Percentiles rank a stretch among this genome's conserved stretches.
These are phyloP conservation scores for Paraurostyla sp. DNA, from an alignment of 73 alveolate genomes.

Conservation along the genomic window DNA sequence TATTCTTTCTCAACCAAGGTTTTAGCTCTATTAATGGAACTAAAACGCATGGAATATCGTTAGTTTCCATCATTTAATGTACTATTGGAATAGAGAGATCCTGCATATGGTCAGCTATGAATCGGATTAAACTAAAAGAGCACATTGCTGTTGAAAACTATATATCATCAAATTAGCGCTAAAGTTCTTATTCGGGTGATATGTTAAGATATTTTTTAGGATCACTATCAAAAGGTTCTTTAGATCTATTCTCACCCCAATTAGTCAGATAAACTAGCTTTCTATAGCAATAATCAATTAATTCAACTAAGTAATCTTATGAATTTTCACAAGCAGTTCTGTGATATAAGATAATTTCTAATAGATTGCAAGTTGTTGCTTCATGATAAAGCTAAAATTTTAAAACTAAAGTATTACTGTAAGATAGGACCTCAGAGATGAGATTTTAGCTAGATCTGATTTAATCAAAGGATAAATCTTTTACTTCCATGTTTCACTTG, in stretches of 20 bases:
- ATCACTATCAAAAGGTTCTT: constrained; percentile 33
- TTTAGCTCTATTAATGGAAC: constrained; percentile 99
- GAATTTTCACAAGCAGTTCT: constrained; percentile 98
- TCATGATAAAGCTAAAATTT: constrained; percentile 89
- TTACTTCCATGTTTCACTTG: constrained; percentile 91
- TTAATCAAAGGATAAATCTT: constrained; percentile 81
- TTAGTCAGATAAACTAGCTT: constrained; percentile 84
- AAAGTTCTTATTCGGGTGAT: constrained; percentile 83
- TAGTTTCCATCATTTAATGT: constrained; percentile 97
- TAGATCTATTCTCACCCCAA: constrained; percentile 52
- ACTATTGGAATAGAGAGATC: constrained; percentile 97
- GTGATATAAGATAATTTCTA: constrained; percentile 97
- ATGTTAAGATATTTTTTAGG: constrained; percentile 75
- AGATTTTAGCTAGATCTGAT: constrained; percentile 62
- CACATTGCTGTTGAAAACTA: constrained; percentile 91
- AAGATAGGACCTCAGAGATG: constrained; percentile 77
- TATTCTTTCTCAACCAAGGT: constrained; percentile 94
- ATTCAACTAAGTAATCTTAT: constrained; percentile 96
- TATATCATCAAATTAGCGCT: constrained; percentile 79
- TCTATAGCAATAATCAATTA: constrained; percentile 98
- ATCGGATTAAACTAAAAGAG: constrained; percentile 96
- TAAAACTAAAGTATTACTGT: neutral
- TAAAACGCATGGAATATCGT: constrained; percentile 97
- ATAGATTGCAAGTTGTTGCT: constrained; percentile 96
- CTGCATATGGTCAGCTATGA: constrained; percentile 97